A percentile compares a stretch with the other conserved stretches of the same genome.
Conservation (phyloP, 129 eudicot species). For the Artemisia annua region DNA sequence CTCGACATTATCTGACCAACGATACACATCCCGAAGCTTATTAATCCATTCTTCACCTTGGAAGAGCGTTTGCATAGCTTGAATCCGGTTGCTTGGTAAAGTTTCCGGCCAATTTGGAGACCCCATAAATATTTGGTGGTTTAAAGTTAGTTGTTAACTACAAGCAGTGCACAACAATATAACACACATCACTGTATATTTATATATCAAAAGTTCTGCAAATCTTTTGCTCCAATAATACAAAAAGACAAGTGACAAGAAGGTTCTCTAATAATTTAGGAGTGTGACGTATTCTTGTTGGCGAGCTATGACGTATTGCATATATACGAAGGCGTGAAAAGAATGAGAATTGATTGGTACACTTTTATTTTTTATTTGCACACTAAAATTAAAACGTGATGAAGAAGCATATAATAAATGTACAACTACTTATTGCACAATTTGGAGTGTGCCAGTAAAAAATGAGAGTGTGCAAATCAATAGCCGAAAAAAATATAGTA, state of each 20-base stretch:
- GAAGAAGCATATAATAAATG: too few relatives aligned
- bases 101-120: constrained; percentile 24
- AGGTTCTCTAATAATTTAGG: neutral
- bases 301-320: neutral
- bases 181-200: neutral
- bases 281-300: neutral
- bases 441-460: too few relatives aligned
- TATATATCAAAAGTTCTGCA: neutral
- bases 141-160: neutral
- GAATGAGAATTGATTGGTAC: too few relatives aligned
- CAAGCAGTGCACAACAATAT: neutral
- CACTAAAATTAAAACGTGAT: too few relatives aligned
- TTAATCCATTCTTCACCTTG: constrained; percentile 38
- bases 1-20: neutral
- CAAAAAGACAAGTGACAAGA: constrained; percentile 15
- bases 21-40: constrained; percentile 31
- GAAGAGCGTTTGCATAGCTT: constrained; percentile 28
- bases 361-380: too few relatives aligned
- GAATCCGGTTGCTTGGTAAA: constrained; percentile 20
- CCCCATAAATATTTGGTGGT: constrained; percentile 27
- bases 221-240: neutral
- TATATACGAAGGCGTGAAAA: neutral
- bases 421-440: too few relatives aligned
- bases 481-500: too few relatives aligned
- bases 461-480: too few relatives aligned